Conservation (phyloP, 192 early-diverging fungal species). For the Chytriomyces sp. region DNA sequence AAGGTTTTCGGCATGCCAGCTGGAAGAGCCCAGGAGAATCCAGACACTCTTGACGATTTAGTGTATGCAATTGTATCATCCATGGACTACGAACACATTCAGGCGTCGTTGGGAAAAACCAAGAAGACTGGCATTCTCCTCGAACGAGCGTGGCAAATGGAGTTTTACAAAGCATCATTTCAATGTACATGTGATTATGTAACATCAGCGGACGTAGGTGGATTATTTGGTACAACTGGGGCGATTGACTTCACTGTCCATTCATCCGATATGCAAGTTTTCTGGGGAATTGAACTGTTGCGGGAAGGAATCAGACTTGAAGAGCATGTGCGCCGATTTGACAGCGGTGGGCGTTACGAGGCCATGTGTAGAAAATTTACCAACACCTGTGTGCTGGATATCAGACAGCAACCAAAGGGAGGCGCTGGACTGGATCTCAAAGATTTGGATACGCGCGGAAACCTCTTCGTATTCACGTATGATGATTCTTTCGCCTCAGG, state of each 20-base stretch:
- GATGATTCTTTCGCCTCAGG: background rate
- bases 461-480: conserved; percentile 1
- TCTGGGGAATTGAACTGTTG: conserved; percentile 43
- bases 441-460: conserved; percentile 4
- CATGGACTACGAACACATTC: conserved; percentile 2
- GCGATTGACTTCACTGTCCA: conserved; percentile 42
- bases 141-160: conserved; percentile 42
- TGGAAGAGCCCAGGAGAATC: background rate
- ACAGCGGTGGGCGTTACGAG: conserved; percentile 10
- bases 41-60: background rate
- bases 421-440: conserved; percentile 4
- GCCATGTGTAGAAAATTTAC: background rate
- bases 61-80: background rate
- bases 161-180: conserved; percentile 37
- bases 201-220: conserved; percentile 37
- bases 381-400: conserved; percentile 5
- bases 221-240: conserved; percentile 37
- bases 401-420: conserved; percentile 14
- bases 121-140: conserved; percentile 24
- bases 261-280: background rate
- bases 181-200: conserved; percentile 14
- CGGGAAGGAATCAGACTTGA: conserved; percentile 26
- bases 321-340: conserved; percentile 34
- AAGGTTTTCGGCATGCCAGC: background rate
- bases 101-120: background rate